These are phyloP conservation scores for Krasilnikovozyma curviuscula DNA, from an alignment of 768 basidiomycete genomes.

Conservation along the genomic window DNA sequence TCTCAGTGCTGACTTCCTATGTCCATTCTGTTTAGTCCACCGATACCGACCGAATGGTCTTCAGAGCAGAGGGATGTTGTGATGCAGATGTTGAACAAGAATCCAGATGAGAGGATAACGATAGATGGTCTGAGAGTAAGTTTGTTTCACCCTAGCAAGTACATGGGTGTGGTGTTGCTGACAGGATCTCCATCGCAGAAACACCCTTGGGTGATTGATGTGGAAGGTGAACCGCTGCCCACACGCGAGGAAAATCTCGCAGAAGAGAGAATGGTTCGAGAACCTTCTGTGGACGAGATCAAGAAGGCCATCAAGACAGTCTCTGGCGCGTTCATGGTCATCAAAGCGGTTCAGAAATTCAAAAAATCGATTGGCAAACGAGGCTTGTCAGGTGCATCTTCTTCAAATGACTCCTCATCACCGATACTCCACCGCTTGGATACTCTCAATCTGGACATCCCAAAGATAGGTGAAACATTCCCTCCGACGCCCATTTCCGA, in stretches of 20 bases:
- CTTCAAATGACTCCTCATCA: constrained; percentile 16
- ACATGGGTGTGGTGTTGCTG: constrained; percentile 8
- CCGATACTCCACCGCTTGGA: too few relatives aligned
- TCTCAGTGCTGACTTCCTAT: background rate
- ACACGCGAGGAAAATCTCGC: constrained; percentile 6
- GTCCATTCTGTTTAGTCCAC: background rate
- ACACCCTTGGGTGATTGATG: constrained; percentile 3
- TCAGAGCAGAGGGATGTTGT: constrained; percentile 19
- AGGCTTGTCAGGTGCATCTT: background rate
- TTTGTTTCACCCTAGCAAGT: constrained; percentile 16
- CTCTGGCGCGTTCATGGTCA: constrained; percentile 23
- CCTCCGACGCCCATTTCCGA: constrained; percentile 13
- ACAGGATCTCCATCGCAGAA: background rate
- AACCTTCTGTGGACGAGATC: constrained; percentile 25
- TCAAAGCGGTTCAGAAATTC: constrained; percentile 24
- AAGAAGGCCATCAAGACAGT: constrained; percentile 20
- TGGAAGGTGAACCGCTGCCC: background rate
- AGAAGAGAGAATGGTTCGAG: constrained; percentile 17
- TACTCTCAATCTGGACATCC: background rate
- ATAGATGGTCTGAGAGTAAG: constrained; percentile 21
- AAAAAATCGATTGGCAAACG: background rate
- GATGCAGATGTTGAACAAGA: constrained; percentile 19
- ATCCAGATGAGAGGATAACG: constrained; percentile 18
- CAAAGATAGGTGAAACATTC: background rate
- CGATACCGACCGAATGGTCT: constrained; percentile 21